phyloP scores from a whole-genome alignment of 2,329 filamentous ascomycete genomes.

The Trichoderma pleuroti region DNA sequence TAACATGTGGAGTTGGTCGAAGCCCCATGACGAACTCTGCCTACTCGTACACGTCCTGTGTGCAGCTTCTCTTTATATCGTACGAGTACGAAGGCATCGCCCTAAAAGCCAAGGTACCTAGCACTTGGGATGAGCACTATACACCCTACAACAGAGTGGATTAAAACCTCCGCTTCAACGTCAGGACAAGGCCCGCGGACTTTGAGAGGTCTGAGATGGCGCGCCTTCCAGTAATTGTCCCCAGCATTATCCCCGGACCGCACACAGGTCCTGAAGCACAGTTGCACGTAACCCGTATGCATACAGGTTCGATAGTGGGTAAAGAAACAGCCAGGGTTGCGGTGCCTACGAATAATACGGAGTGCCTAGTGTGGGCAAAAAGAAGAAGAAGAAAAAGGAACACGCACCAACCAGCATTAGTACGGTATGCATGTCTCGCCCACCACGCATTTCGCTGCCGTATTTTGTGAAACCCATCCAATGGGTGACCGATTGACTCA shows the following conservation, averaged over 20 bases:
- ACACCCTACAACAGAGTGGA: slow-evolving; percentile 5
- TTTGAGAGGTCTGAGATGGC: background rate
- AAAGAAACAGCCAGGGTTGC: background rate
- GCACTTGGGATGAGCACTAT: background rate
- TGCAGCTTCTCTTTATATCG: background rate
- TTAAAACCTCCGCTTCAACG: background rate
- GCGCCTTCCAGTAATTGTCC: slow-evolving; percentile 1
- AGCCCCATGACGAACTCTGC: background rate
- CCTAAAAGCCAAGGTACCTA: background rate
- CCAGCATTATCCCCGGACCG: background rate
- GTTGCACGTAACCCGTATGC: background rate
- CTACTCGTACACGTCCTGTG: background rate
- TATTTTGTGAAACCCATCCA: slow-evolving; percentile 10
- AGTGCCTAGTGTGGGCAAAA: background rate
- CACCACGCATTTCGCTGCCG: slow-evolving; percentile 5
- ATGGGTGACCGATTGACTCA: background rate
- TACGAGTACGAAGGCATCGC: background rate
- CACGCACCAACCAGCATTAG: background rate
- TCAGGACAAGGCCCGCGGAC: slow-evolving; percentile 8
- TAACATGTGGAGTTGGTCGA: background rate
- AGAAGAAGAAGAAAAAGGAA: background rate
- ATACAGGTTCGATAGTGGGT: slow-evolving; percentile 7
- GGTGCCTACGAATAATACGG: background rate
- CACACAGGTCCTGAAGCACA: background rate
- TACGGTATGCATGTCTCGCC: background rate